A percentile compares a stretch with the other conserved stretches of the same genome.
Evolutionary conservation across 129 eudicot genomes (phyloP).

Genomic region (Apium graveolens): DNA sequence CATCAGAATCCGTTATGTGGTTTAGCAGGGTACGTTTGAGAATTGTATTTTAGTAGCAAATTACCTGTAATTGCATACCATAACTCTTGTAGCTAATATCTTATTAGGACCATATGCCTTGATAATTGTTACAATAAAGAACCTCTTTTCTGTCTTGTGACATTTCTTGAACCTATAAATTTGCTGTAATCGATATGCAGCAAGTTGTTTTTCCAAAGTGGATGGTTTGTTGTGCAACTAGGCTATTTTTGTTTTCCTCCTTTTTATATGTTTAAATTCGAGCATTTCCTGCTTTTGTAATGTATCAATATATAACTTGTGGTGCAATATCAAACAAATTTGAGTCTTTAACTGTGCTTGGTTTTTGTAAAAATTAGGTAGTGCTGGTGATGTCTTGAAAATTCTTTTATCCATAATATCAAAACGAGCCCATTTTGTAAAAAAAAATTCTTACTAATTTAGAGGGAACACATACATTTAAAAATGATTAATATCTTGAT

Average conservation of each 20-base stretch:
- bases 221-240: neutral
- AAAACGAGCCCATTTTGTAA: too few species aligned
- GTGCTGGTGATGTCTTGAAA: constrained; percentile 98
- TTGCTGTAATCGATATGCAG: neutral
- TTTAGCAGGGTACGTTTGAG: neutral
- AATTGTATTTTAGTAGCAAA: neutral
- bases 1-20: neutral
- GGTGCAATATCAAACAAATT: constrained; percentile 8
- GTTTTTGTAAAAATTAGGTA: constrained; percentile 45
- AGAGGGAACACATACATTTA: too few species aligned
- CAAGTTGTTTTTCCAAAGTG: neutral
- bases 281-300: neutral
- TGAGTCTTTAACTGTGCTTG: constrained; percentile 29
- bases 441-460: too few species aligned
- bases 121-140: neutral
- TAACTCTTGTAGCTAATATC: neutral
- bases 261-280: neutral
- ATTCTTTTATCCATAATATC: too few species aligned
- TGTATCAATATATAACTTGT: neutral
- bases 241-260: neutral
- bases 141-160: neutral
- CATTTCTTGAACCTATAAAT: neutral
- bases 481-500: too few species aligned
- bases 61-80: too few species aligned
- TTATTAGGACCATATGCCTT: neutral